phyloP scores from a whole-genome alignment of 495 filamentous ascomycete genomes.

The Niebla homalea region DNA sequence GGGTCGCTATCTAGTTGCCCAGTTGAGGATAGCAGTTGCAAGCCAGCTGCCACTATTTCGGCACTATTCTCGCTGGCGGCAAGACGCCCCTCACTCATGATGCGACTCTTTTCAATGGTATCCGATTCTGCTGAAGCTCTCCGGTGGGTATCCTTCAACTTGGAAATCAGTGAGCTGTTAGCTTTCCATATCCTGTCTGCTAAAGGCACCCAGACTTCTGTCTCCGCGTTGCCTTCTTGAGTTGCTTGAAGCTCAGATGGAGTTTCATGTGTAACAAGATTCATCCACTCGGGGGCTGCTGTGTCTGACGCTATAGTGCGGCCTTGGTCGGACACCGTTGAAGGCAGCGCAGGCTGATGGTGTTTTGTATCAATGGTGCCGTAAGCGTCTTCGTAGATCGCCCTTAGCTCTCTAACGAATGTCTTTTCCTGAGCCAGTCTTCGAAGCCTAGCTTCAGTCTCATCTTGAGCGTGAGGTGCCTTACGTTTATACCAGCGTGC shows the following conservation, averaged over 20 bases:
- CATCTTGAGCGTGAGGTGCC: constrained; percentile 16
- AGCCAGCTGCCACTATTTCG: no score
- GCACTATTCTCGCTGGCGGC: background rate
- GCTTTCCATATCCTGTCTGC: constrained; percentile 4
- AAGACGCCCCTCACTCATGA: constrained; percentile 7
- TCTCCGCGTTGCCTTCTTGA: no score
- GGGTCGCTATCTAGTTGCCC: no score
- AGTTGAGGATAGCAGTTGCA: no score
- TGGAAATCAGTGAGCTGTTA: constrained; percentile 11
- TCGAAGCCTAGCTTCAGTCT: constrained; percentile 14
- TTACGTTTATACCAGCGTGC: constrained; percentile 24
- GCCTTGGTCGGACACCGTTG: background rate
- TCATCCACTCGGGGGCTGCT: background rate
- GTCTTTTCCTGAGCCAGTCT: constrained; percentile 19
- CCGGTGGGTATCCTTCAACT: constrained; percentile 8
- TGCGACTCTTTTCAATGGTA: constrained; percentile 1
- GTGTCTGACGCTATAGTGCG: background rate
- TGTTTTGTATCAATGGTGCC: constrained; percentile 31
- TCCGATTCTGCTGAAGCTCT: constrained; percentile 6
- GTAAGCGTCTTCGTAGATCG: constrained; percentile 34
- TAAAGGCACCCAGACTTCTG: background rate
- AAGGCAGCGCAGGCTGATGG: constrained; percentile 14
- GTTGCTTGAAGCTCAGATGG: background rate
- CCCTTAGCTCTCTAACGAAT: constrained; percentile 27
- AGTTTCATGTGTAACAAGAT: background rate